Evolutionary conservation across 192 early-diverging fungal genomes (phyloP).

Genomic region (Paraglomus occultum): DNA sequence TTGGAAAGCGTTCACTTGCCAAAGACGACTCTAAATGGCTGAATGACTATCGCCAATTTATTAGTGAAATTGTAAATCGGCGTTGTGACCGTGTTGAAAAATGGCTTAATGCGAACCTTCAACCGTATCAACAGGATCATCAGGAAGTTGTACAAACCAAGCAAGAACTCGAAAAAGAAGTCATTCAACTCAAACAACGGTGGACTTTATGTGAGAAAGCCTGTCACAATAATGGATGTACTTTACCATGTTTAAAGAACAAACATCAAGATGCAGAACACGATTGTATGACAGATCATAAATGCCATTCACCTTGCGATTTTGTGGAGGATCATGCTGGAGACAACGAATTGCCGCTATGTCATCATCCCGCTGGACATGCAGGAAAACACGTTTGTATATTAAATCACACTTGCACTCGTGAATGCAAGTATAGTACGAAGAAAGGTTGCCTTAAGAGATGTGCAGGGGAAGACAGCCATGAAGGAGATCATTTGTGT

Average conservation of each 20-base stretch:
- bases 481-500: conserved; percentile 33
- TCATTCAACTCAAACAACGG: conserved; percentile 8
- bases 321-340: conserved; percentile 22
- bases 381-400: conserved; percentile 16
- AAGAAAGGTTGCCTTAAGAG: conserved; percentile 10
- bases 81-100: conserved; percentile 21
- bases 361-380: conserved; percentile 11
- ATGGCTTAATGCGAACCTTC: conserved; percentile 25
- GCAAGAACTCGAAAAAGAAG: conserved; percentile 29
- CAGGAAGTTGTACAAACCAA: conserved; percentile 18
- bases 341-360: background rate
- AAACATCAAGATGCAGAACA: conserved; percentile 27
- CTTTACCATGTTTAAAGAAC: conserved; percentile 20
- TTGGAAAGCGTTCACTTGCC: conserved; percentile 12
- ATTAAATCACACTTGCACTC: conserved; percentile 18
- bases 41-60: conserved; percentile 6
- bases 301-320: conserved; percentile 19
- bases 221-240: conserved; percentile 20
- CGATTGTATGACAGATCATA: conserved; percentile 31
- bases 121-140: conserved; percentile 18
- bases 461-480: conserved; percentile 22
- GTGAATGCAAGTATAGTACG: background rate
- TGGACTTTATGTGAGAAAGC: conserved; percentile 24
- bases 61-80: conserved; percentile 21
- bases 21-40: conserved; percentile 26